Percentiles rank a stretch among this genome's conserved stretches.
Conservation (phyloP, 2,329 filamentous ascomycete genomes). For the Neonectria ditissima region DNA sequence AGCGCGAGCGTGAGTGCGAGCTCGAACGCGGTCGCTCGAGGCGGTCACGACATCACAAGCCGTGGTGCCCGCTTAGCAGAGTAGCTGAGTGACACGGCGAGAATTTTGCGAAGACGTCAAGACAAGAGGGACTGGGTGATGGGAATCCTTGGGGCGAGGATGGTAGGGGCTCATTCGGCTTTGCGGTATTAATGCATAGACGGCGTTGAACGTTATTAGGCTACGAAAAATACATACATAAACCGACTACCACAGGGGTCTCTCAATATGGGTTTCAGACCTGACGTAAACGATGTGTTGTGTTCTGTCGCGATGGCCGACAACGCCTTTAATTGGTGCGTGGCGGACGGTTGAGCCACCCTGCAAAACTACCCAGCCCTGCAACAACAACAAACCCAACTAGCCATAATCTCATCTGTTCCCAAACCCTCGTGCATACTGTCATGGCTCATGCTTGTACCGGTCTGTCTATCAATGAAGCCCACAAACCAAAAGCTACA, state of each 20-base stretch:
- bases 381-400: neutral
- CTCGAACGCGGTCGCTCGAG: slow-evolving; percentile 2
- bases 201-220: slow-evolving; percentile 49
- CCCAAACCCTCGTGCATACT: neutral
- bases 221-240: slow-evolving; percentile 42
- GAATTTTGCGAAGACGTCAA: slow-evolving; percentile 5
- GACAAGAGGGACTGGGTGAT: slow-evolving; percentile 14
- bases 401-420: neutral
- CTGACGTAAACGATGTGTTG: neutral
- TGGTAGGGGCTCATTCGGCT: slow-evolving; percentile 35
- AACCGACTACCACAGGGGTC: slow-evolving; percentile 23
- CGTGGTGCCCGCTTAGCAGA: slow-evolving; percentile 13
- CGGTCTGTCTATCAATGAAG: neutral
- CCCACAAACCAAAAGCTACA: neutral
- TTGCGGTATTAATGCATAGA: slow-evolving; percentile 49
- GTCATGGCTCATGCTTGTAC: neutral
- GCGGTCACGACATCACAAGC: slow-evolving; percentile 8
- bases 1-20: neutral
- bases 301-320: neutral
- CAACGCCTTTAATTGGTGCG: neutral
- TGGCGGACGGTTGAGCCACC: too few relatives aligned
- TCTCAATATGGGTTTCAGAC: neutral
- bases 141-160: slow-evolving; percentile 20
- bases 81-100: neutral
- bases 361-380: neutral